Evolutionary conservation across 345 rosid genomes (phyloP).

Genomic region (Gossypium turneri): DNA sequence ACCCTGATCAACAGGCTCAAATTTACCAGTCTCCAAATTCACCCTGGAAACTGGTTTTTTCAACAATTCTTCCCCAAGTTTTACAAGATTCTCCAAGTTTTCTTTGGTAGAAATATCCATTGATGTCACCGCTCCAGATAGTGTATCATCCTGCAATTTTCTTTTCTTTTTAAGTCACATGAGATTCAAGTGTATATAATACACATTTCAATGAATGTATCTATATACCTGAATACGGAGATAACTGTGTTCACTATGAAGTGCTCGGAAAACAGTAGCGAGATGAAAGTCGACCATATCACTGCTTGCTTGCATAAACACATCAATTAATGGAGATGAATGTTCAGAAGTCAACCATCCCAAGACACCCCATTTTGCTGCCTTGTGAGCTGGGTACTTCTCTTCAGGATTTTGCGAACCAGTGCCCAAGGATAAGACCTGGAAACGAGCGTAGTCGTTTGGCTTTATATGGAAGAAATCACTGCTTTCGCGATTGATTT

Average conservation of each 20-base stretch:
- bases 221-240: constrained; percentile 43
- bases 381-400: constrained; percentile 39
- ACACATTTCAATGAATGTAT: not conserved
- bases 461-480: constrained; percentile 28
- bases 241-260: constrained; percentile 29
- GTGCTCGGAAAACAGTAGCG: constrained; percentile 34
- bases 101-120: constrained; percentile 54
- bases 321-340: constrained; percentile 52
- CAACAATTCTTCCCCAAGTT: constrained; percentile 43
- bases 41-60: constrained; percentile 52
- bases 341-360: constrained; percentile 53
- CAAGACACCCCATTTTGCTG: constrained; percentile 60
- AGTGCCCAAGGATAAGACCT: constrained; percentile 60
- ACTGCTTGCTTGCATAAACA: constrained; percentile 52
- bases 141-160: constrained; percentile 33
- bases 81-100: constrained; percentile 40
- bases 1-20: constrained; percentile 16
- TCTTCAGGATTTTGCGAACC: constrained; percentile 36
- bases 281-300: constrained; percentile 62
- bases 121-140: constrained; percentile 27
- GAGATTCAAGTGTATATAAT: not conserved
- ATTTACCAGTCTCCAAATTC: constrained; percentile 42
- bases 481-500: constrained; percentile 15
- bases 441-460: constrained; percentile 31
- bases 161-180: not conserved